Conservation (phyloP, 2,329 filamentous ascomycete species). For the Dothiorella sarmentorum region DNA sequence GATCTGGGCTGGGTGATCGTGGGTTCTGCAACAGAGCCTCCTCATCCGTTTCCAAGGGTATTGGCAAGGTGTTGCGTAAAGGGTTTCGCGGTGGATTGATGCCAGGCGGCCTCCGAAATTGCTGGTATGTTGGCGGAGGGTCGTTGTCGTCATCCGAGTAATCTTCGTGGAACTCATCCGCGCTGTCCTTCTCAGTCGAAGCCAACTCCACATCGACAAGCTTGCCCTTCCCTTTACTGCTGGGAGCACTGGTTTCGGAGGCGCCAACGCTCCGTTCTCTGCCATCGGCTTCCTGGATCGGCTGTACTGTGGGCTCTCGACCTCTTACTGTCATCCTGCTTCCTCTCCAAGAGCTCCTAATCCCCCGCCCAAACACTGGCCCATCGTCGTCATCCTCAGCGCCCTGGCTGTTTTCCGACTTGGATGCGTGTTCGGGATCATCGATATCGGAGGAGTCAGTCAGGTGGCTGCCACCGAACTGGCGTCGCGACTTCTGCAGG, state of each 20-base stretch:
- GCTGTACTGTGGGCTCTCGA: conserved; percentile 31
- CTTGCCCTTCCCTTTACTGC: conserved; percentile 57
- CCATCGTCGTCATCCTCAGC: conserved; percentile 36
- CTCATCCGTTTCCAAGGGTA: conserved; percentile 52
- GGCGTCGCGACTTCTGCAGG: conserved; percentile 80
- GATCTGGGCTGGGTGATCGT: conserved; percentile 47
- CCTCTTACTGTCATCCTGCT: conserved; percentile 42
- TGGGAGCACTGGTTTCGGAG: conserved; percentile 41
- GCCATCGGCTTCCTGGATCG: conserved; percentile 35
- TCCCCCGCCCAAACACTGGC: conserved; percentile 44
- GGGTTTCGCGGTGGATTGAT: conserved; percentile 41
- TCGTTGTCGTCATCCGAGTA: conserved; percentile 41
- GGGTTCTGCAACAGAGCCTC: conserved; percentile 46
- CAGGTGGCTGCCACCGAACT: conserved; percentile 79
- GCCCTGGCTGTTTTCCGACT: conserved; percentile 46
- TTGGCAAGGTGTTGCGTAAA: conserved; percentile 35
- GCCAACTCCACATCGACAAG: conserved; percentile 89
- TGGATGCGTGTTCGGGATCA: conserved; percentile 53
- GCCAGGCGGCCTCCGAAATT: conserved; percentile 49
- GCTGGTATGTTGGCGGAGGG: conserved; percentile 55
- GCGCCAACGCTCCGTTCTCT: conserved; percentile 38
- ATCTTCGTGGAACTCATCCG: conserved; percentile 42
- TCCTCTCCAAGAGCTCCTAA: conserved; percentile 56
- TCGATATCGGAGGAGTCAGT: conserved; percentile 84
- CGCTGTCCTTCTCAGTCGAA: conserved; percentile 49